These are phyloP conservation scores for Exobasidium cylindrosporum DNA, from an alignment of 1,284 basidiomycete genomes.

Conservation along the genomic window DNA sequence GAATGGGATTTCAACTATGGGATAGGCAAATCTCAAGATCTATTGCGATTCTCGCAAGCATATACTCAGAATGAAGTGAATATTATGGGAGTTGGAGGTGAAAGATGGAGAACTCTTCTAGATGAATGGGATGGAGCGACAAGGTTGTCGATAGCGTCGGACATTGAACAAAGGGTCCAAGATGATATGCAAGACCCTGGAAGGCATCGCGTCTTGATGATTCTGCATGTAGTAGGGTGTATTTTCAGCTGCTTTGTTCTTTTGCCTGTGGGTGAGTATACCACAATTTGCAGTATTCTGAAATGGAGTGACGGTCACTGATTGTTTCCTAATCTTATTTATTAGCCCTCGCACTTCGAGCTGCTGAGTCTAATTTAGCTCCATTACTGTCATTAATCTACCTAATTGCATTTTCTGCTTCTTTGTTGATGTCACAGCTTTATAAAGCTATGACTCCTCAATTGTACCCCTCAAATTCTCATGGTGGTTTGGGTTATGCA, in stretches of 20 bases:
- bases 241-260: slow-evolving; percentile 45
- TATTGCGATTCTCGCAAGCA: slow-evolving; percentile 30
- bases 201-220: slow-evolving; percentile 28
- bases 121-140: slow-evolving; percentile 27
- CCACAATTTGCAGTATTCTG: not conserved
- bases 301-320: not conserved
- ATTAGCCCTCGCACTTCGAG: slow-evolving; percentile 36
- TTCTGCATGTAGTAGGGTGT: slow-evolving; percentile 29
- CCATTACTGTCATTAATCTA: slow-evolving; percentile 38
- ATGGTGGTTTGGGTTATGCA: slow-evolving; percentile 37
- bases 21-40: slow-evolving; percentile 24
- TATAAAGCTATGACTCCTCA: slow-evolving; percentile 46
- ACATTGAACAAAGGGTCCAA: slow-evolving; percentile 26
- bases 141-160: slow-evolving; percentile 25
- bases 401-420: slow-evolving; percentile 27
- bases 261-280: slow-evolving; percentile 30
- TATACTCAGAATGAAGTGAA: slow-evolving; percentile 25
- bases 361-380: slow-evolving; percentile 38
- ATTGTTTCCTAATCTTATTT: not conserved
- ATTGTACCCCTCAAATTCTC: slow-evolving; percentile 43
- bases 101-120: slow-evolving; percentile 44
- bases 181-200: slow-evolving; percentile 17
- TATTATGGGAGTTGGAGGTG: slow-evolving; percentile 39
- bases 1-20: slow-evolving; percentile 50
- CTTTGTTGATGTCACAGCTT: slow-evolving; percentile 35